phyloP scores from a whole-genome alignment of 805 yeast genomes.

The Tetrapisispora pingtungensis region DNA sequence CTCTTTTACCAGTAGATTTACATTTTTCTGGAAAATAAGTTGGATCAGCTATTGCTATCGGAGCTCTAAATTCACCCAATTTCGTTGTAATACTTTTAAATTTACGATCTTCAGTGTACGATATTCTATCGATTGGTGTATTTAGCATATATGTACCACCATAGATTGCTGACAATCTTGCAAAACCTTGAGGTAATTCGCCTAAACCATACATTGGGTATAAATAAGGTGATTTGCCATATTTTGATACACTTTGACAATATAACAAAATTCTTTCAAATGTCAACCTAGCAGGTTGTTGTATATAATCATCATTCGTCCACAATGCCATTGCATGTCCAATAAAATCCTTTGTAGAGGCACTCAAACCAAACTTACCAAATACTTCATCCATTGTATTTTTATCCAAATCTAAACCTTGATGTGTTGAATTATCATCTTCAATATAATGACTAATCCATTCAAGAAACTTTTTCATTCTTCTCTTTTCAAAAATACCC shows the following conservation, averaged over 20 bases:
- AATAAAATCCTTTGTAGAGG: slow-evolving; percentile 89
- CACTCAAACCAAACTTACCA: slow-evolving; percentile 79
- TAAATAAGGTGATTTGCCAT: slow-evolving; percentile 92
- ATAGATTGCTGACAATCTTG: slow-evolving; percentile 89
- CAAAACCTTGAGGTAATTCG: slow-evolving; percentile 98
- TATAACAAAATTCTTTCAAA: slow-evolving; percentile 78
- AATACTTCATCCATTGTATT: slow-evolving; percentile 89
- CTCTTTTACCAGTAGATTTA: slow-evolving; percentile 30
- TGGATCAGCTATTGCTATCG: slow-evolving; percentile 92
- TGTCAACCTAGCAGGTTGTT: slow-evolving; percentile 85
- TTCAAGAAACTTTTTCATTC: slow-evolving; percentile 87
- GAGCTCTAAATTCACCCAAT: slow-evolving; percentile 86
- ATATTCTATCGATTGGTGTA: slow-evolving; percentile 85
- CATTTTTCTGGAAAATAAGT: slow-evolving; percentile 76
- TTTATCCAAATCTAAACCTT: slow-evolving; percentile 73
- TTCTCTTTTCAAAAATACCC: slow-evolving; percentile 93
- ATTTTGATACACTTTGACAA: slow-evolving; percentile 83
- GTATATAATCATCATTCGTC: slow-evolving; percentile 83
- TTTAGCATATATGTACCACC: slow-evolving; percentile 99
- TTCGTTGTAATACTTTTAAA: slow-evolving; percentile 84
- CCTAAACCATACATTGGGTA: slow-evolving; percentile 96
- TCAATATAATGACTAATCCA: slow-evolving; percentile 77
- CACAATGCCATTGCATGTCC: slow-evolving; percentile 99
- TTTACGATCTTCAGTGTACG: slow-evolving; percentile 60
- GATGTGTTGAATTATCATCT: slow-evolving; percentile 69